Base-by-base conservation (phyloP, 164 flowering plant species). In the Macadamia integrifolia region DNA sequence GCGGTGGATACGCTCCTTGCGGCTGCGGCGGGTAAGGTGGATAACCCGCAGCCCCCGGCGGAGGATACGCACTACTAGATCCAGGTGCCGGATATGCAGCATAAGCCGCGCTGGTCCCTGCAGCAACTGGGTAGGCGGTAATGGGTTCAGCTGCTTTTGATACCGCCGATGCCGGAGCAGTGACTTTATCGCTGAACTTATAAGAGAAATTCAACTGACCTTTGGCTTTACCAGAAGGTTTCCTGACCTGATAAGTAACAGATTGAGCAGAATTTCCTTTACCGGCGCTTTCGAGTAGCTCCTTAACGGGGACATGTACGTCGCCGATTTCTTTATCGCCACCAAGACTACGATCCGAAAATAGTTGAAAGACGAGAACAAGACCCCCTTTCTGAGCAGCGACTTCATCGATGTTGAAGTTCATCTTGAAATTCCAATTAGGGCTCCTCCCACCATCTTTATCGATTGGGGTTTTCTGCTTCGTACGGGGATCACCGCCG, bases 251-350 rank as follows among this genome's bases (percentile, higher is more conserved):
- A 64, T 86, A 87, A 53, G 71, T 79, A 65, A 83, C 80, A 61
- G 65, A 72, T 66, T 75, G 69, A n/a, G 64, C 15, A 18, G 76
- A 0, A 6, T 74, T 64, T 6, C 57, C 77, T 15, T 50, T 69
- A 9, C 65, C 75, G 18, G 62, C 61, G 28, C 46, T 62, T 28
- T 77, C 79, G 30, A 88, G 72, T n/a, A 88, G 82, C 59, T 90
- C 96, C 55, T 80, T 84, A 69, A 88, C 35, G 3, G 90, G 89
- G 0, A 90, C 84, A 60, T 74, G 70, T n/a, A 87, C 91, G 42
- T 80, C 83, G 1, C 96, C 93, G 42, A 90, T 66, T 30, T 78
- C 84, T 42, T 68, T 78, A 67, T 88, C 90, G 31, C 92, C 89
- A 28, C 92, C 89, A n/a, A 85, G 69, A 12, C 56, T 30, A 5